These are phyloP conservation scores for Prunus fruticosa DNA, from an alignment of 306 rosid genomes.

Conservation along the genomic window DNA sequence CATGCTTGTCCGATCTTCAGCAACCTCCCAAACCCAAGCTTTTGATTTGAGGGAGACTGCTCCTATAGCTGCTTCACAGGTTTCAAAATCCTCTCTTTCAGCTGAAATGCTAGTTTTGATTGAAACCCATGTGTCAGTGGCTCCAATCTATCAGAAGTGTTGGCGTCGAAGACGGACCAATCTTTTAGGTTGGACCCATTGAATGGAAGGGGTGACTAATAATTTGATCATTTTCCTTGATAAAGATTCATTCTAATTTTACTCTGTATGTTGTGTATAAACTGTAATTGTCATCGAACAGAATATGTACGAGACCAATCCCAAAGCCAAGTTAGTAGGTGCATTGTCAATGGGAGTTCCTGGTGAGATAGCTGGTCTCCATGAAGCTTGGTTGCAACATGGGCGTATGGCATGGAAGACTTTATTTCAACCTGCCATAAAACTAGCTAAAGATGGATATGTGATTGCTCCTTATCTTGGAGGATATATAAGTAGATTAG, in stretches of 20 bases:
- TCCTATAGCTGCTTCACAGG: constrained; percentile 90
- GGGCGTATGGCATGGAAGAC: constrained; percentile 75
- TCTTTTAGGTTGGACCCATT: not conserved
- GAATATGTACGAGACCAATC: constrained; percentile 73
- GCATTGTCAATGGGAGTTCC: constrained; percentile 83
- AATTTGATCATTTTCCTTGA: constrained; percentile 11
- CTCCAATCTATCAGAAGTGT: not conserved
- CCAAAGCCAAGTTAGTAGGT: constrained; percentile 47
- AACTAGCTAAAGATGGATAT: constrained; percentile 71
- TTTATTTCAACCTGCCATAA: constrained; percentile 75
- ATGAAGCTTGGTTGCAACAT: constrained; percentile 75
- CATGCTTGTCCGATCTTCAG: constrained; percentile 68
- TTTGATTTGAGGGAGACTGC: constrained; percentile 92
- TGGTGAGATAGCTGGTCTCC: constrained; percentile 88
- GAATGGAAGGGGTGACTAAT: no score
- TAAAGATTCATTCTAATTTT: not conserved
- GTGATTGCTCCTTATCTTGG: constrained; percentile 53
- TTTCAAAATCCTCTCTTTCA: constrained; percentile 28
- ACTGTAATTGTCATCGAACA: constrained; percentile 35
- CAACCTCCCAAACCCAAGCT: constrained; percentile 54
- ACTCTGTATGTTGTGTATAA: constrained; percentile 16
- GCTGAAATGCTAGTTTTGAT: constrained; percentile 10
- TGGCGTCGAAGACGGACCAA: not conserved
- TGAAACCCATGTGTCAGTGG: not conserved
- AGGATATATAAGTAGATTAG: not conserved